These are phyloP conservation scores for Udeniomyces megalosporus DNA, from an alignment of 768 basidiomycete species.

Conservation along the genomic window DNA sequence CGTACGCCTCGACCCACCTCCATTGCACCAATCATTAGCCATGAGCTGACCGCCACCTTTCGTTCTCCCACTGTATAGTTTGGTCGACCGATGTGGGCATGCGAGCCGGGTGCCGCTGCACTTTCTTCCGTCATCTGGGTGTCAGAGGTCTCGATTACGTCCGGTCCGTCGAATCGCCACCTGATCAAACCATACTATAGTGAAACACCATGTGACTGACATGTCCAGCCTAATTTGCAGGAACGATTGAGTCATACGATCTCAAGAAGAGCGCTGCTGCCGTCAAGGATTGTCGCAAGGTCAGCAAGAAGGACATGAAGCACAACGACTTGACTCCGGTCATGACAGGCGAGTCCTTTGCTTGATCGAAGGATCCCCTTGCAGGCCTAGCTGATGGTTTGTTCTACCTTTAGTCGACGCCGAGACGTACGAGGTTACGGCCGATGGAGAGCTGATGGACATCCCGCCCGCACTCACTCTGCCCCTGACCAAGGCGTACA, in stretches of 20 bases:
- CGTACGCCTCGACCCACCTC: neutral
- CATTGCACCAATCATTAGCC: too few relatives aligned
- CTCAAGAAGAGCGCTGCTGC: slow-evolving; percentile 57
- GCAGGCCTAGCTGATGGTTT: neutral
- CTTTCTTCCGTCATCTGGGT: slow-evolving; percentile 77
- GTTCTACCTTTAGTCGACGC: slow-evolving; percentile 49
- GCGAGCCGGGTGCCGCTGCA: slow-evolving; percentile 57
- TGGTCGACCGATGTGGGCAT: slow-evolving; percentile 86
- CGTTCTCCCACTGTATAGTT: slow-evolving; percentile 26
- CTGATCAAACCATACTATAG: neutral
- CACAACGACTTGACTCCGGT: slow-evolving; percentile 67
- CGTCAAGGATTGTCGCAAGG: slow-evolving; percentile 54
- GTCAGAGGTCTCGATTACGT: slow-evolving; percentile 49
- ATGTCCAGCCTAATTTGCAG: slow-evolving; percentile 25
- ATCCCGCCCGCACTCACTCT: slow-evolving; percentile 54
- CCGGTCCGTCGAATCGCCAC: slow-evolving; percentile 25
- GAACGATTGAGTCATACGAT: slow-evolving; percentile 47
- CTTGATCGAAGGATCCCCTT: neutral
- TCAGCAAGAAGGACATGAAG: slow-evolving; percentile 84
- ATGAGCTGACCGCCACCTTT: too few relatives aligned
- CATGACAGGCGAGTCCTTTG: slow-evolving; percentile 39
- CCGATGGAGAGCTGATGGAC: slow-evolving; percentile 61
- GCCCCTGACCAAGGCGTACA: slow-evolving; percentile 57
- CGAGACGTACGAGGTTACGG: slow-evolving; percentile 73
- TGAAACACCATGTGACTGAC: too few relatives aligned